A percentile compares a stretch with the other conserved stretches of the same genome.
These are phyloP conservation scores for Ustilago sp. DNA, from an alignment of 1,284 basidiomycete species.

Conservation along the genomic window DNA sequence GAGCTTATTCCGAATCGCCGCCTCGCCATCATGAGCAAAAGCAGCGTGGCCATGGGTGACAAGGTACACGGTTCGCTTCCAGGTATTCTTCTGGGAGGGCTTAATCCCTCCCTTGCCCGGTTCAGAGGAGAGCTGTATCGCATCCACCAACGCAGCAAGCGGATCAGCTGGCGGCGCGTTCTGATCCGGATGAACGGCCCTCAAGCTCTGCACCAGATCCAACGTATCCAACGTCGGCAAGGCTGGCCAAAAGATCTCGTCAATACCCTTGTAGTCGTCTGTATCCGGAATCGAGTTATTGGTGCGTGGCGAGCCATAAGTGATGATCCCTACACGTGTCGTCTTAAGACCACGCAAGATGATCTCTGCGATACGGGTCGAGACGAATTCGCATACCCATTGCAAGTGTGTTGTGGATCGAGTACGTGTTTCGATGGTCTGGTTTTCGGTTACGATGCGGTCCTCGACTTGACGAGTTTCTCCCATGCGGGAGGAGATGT, in stretches of 20 bases:
- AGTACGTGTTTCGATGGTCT: constrained; percentile 72
- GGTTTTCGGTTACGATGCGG: constrained; percentile 29
- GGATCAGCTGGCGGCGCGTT: constrained; percentile 69
- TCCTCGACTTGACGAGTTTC: constrained; percentile 67
- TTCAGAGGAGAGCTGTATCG: constrained; percentile 76
- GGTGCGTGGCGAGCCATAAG: constrained; percentile 75
- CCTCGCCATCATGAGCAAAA: constrained; percentile 49
- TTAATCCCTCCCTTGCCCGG: constrained; percentile 53
- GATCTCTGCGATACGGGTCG: constrained; percentile 88
- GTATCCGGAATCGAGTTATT: constrained; percentile 77
- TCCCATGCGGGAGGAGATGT: constrained; percentile 87
- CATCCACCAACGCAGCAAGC: constrained; percentile 86
- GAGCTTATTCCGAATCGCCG: constrained; percentile 46
- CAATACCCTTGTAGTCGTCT: constrained; percentile 81
- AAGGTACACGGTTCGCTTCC: constrained; percentile 63
- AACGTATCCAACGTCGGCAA: constrained; percentile 82
- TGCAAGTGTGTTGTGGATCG: constrained; percentile 75
- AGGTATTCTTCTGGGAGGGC: constrained; percentile 49
- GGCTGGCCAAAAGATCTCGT: constrained; percentile 81
- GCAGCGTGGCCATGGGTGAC: constrained; percentile 66
- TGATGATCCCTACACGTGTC: constrained; percentile 85
- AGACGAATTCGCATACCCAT: constrained; percentile 85
- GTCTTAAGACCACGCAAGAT: constrained; percentile 90
- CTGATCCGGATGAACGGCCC: constrained; percentile 41
- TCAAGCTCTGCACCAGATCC: constrained; percentile 76